phyloP scores from a whole-genome alignment of 2,329 filamentous ascomycete genomes.

The Passalora sequoiae region DNA sequence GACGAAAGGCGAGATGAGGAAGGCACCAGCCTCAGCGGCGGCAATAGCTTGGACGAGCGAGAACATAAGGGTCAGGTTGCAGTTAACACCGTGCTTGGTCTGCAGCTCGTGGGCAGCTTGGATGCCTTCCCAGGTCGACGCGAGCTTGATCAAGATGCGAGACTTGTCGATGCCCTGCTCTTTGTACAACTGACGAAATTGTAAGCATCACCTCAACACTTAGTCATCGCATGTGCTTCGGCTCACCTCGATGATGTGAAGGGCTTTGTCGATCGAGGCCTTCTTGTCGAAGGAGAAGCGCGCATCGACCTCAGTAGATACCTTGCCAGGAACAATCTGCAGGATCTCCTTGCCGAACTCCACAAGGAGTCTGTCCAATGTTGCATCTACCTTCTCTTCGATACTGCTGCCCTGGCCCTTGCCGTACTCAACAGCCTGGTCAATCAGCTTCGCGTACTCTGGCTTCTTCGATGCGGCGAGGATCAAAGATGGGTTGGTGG shows the following conservation, averaged over 20 bases:
- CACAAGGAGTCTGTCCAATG: constrained; percentile 89
- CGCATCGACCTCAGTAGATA: constrained; percentile 97
- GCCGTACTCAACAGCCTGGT: constrained; percentile 62
- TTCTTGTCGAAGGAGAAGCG: constrained; percentile 92
- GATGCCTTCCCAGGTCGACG: constrained; percentile 99
- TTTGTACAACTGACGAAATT: constrained; percentile 73
- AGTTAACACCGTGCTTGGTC: constrained; percentile 92
- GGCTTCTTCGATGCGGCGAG: constrained; percentile 81
- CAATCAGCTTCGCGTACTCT: constrained; percentile 27
- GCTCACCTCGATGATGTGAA: constrained; percentile 89
- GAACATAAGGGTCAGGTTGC: constrained; percentile 99
- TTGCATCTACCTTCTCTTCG: constrained; percentile 79
- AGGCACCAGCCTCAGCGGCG: constrained; percentile 88
- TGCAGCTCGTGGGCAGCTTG: constrained; percentile 97
- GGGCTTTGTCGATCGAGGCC: constrained; percentile 88
- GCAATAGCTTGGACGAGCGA: constrained; percentile 90
- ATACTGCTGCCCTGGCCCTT: constrained; percentile 65
- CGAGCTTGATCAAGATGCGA: constrained; percentile 96
- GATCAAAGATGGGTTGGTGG: constrained; percentile 98
- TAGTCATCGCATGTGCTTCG: neutral
- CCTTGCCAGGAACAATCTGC: constrained; percentile 93
- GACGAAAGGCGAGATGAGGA: constrained; percentile 98
- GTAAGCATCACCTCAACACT: constrained; percentile 24
- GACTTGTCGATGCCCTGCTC: constrained; percentile 86
- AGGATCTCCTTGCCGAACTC: constrained; percentile 98